Percentiles rank a stretch among this genome's conserved stretches.
Evolutionary conservation across 768 basidiomycete species (phyloP).

Genomic region (Russula sp.): DNA sequence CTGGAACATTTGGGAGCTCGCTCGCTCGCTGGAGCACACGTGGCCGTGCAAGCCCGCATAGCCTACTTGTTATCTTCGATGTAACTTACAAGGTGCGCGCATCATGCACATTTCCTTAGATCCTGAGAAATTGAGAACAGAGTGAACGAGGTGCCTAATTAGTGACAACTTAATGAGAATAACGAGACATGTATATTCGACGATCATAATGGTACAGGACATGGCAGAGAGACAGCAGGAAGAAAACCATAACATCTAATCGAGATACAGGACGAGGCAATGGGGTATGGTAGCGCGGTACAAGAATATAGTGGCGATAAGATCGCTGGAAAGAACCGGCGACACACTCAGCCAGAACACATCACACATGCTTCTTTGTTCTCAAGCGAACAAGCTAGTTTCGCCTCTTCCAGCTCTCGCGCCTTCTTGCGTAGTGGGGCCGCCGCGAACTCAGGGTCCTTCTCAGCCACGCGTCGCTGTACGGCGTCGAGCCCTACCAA

Average conservation of each 20-base stretch:
- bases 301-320: background rate
- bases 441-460: constrained; percentile 71
- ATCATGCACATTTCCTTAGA: no score
- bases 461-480: constrained; percentile 48
- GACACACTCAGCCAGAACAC: constrained; percentile 64
- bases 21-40: no score
- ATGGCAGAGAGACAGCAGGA: background rate
- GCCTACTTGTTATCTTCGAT: no score
- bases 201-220: background rate
- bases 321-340: no score
- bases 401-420: constrained; percentile 74
- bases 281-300: background rate
- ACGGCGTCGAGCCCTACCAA: constrained; percentile 43
- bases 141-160: background rate
- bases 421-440: constrained; percentile 65
- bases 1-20: no score
- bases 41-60: no score
- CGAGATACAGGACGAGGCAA: background rate
- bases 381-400: constrained; percentile 78
- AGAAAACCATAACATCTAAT: background rate
- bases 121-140: background rate
- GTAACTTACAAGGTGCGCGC: no score
- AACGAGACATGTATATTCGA: background rate
- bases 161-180: background rate
- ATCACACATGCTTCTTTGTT: constrained; percentile 94